Base-by-base conservation (phyloP, 176 grass and related monocot genomes). In the Oryza australiensis region DNA sequence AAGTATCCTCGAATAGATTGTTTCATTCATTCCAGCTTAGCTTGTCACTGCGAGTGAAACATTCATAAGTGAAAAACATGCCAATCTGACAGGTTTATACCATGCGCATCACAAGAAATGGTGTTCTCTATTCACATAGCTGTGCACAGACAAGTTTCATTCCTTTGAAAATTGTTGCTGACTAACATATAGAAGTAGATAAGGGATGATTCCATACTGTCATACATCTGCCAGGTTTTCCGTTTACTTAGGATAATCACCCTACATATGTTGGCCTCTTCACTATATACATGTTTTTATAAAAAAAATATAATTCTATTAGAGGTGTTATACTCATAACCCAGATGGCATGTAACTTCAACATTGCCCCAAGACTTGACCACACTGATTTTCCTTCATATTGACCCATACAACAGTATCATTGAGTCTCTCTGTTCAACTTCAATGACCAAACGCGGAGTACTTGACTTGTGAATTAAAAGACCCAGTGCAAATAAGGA, bases 11-110 rank as follows among this genome's bases (percentile, higher is more conserved):
- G 18, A 66, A 83, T 9, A 80, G 27, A 30, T 79, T 24, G 57
- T 32, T 74, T 57, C 12, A 38, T 34, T 3, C 40, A 55, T 66
- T 23, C 55, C 60, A 29, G 55, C 41, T 51, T 12, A 75, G 10
- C 16, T 65, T 65, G 26, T 41, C 55, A 76, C 24, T 34, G 70
- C 11, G 26, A 62, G 53, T 13, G 63, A 42, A 76, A 9, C 64
- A 71, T 75, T 62, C 62, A 60, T 41, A 35, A 7, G 43, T 74
- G 33, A 72, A 76, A 26, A 75, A 45, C 22, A 89, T 40, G 35
- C 42, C 69, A 29, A 46, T 11, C 4, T 48, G 26, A 62, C 26
- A 38, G 12, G 33, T 45, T 76, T 60, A 15, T 7, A 60, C 18
- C 51, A 78, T 30, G 13, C 72, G 33, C 37, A 82, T 73, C 0